Evolutionary conservation across 2,329 filamentous ascomycete species (phyloP).

Genomic region (Xylariaceae sp.): DNA sequence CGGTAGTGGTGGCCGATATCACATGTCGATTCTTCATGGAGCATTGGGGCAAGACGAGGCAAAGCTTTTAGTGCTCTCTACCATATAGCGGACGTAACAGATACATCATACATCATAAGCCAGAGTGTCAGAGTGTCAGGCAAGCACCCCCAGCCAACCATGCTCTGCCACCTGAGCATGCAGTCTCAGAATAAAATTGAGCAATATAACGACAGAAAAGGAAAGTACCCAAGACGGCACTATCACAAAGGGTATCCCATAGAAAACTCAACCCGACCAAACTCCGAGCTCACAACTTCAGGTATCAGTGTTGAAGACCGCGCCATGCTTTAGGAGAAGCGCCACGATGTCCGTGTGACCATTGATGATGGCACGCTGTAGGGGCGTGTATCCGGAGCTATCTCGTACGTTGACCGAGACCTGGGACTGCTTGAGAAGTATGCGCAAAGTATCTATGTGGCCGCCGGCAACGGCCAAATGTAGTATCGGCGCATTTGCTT

Average conservation of each 20-base stretch:
- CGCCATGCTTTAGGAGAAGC: slow-evolving; percentile 18
- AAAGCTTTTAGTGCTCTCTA: too few relatives aligned
- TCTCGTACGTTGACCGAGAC: slow-evolving; percentile 19
- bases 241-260: background rate
- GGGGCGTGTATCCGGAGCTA: slow-evolving; percentile 18
- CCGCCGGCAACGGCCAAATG: slow-evolving; percentile 20
- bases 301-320: slow-evolving; percentile 14
- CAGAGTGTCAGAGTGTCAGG: too few relatives aligned
- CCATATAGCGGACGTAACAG: too few relatives aligned
- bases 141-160: too few relatives aligned
- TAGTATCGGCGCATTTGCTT: slow-evolving; percentile 18
- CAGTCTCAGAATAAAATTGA: too few relatives aligned
- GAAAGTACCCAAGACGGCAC: background rate
- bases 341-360: slow-evolving; percentile 21
- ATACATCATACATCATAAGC: too few relatives aligned
- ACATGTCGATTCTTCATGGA: too few relatives aligned
- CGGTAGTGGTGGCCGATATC: too few relatives aligned
- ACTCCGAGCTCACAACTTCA: slow-evolving; percentile 2
- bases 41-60: too few relatives aligned
- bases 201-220: too few relatives aligned
- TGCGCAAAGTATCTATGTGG: slow-evolving; percentile 19
- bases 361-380: slow-evolving; percentile 21
- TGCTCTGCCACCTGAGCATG: too few relatives aligned
- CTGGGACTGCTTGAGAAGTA: slow-evolving; percentile 19
- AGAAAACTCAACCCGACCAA: too few relatives aligned